phyloP scores from a whole-genome alignment of 192 early-diverging fungal species.

The Backusella sp. region DNA sequence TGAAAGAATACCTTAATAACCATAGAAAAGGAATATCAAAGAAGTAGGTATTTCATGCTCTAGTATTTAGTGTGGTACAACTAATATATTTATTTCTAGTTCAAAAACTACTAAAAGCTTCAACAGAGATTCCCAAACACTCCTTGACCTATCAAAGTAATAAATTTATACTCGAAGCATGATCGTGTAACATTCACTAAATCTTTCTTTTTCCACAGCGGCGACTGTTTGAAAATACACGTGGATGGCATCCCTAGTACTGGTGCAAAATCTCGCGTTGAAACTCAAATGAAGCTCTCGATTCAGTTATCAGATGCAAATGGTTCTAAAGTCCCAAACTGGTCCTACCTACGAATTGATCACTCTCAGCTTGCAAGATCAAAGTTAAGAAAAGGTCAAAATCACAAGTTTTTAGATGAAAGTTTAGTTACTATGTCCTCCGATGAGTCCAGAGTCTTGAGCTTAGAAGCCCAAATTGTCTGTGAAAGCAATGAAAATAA shows the following conservation, averaged over 20 bases:
- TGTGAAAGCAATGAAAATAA: constrained; percentile 85
- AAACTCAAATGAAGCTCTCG: constrained; percentile 94
- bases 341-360: constrained; percentile 85
- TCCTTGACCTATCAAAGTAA: background rate
- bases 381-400: background rate
- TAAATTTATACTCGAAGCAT: background rate
- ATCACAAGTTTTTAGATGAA: constrained; percentile 14
- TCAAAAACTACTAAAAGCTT: background rate
- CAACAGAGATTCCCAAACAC: background rate
- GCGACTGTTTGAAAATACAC: constrained; percentile 15
- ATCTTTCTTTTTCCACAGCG: background rate
- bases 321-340: constrained; percentile 68
- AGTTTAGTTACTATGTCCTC: constrained; percentile 17
- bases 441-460: constrained; percentile 47
- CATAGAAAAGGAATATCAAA: background rate
- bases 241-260: constrained; percentile 42
- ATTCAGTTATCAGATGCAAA: constrained; percentile 72
- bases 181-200: background rate
- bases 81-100: background rate
- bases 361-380: constrained; percentile 69
- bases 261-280: constrained; percentile 83
- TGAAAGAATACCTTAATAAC: background rate
- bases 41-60: background rate
- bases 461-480: constrained; percentile 76
- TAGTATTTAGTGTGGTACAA: background rate